Evolutionary conservation across 2,329 filamentous ascomycete genomes (phyloP).

Genomic region (Epichloe bromicola): DNA sequence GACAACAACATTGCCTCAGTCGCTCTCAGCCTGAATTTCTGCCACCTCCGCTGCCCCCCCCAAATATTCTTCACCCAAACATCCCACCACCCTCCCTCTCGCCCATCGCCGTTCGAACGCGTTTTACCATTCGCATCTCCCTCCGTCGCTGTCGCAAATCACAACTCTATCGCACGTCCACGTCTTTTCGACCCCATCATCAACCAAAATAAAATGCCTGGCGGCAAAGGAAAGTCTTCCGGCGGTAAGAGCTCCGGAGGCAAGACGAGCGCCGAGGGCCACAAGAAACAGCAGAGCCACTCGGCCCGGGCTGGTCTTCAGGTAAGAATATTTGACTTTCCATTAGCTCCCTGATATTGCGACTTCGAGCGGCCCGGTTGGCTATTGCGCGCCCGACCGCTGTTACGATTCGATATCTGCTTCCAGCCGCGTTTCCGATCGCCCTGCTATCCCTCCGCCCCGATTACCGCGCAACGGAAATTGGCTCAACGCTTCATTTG

Average conservation of each 20-base stretch:
- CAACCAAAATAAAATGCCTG: slow-evolving; percentile 46
- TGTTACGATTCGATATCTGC: slow-evolving; percentile 7
- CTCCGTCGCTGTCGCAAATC: not conserved
- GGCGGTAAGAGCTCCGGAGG: slow-evolving; percentile 81
- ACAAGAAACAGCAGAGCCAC: slow-evolving; percentile 89
- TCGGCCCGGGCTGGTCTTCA: slow-evolving; percentile 90
- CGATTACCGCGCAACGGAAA: not conserved
- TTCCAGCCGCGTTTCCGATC: not conserved
- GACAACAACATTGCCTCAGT: slow-evolving; percentile 4
- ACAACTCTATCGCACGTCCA: not conserved
- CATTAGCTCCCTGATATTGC: slow-evolving; percentile 1
- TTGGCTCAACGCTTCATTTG: not conserved
- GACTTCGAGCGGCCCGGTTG: not conserved
- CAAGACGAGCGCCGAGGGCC: slow-evolving; percentile 52
- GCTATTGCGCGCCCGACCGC: slow-evolving; percentile 8
- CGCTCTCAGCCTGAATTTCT: slow-evolving; percentile 10
- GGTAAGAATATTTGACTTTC: slow-evolving; percentile 40
- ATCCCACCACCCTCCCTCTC: not conserved
- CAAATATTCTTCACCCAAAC: not conserved
- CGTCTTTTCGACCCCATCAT: slow-evolving; percentile 1
- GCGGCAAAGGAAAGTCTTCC: slow-evolving; percentile 86
- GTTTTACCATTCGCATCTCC: slow-evolving; percentile 1
- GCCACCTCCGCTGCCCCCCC: slow-evolving; percentile 7
- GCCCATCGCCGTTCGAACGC: not conserved
- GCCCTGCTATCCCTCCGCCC: not conserved